These are phyloP conservation scores for Harringtonia lauricola DNA, from an alignment of 2,329 filamentous ascomycete species.

Conservation along the genomic window DNA sequence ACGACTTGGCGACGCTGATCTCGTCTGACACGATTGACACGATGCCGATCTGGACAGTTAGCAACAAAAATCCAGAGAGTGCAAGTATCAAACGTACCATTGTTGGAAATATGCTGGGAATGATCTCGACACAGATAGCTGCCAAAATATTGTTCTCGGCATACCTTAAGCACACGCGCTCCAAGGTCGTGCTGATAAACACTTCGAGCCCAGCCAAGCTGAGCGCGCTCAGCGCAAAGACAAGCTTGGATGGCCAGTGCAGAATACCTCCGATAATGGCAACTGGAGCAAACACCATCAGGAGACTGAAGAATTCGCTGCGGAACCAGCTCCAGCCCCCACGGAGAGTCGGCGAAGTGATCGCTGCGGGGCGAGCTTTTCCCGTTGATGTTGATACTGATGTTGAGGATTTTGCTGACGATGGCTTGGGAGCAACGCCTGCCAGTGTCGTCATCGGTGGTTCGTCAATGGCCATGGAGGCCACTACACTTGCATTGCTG, in stretches of 20 bases:
- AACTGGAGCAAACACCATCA: background rate
- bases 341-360: no score
- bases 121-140: background rate
- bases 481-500: no score
- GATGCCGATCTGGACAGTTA: constrained; percentile 3
- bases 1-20: constrained; percentile 4
- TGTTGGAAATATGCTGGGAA: constrained; percentile 2
- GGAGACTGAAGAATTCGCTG: background rate
- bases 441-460: no score
- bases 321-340: background rate
- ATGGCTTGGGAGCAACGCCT: no score
- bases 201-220: constrained; percentile 2
- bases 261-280: background rate
- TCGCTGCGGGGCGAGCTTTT: no score
- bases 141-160: background rate
- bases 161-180: background rate
- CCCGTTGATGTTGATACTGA: no score
- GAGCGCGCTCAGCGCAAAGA: constrained; percentile 3
- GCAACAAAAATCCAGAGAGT: background rate
- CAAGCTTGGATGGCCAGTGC: background rate
- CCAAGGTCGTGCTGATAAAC: constrained; percentile 5
- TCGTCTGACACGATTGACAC: constrained; percentile 1
- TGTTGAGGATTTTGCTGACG: no score
- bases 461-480: no score
- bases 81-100: background rate